Evolutionary conservation across 2,329 filamentous ascomycete species (phyloP), one percentile per base, ranked within the genome.

Genomic region (Penicillium olsonii): DNA sequence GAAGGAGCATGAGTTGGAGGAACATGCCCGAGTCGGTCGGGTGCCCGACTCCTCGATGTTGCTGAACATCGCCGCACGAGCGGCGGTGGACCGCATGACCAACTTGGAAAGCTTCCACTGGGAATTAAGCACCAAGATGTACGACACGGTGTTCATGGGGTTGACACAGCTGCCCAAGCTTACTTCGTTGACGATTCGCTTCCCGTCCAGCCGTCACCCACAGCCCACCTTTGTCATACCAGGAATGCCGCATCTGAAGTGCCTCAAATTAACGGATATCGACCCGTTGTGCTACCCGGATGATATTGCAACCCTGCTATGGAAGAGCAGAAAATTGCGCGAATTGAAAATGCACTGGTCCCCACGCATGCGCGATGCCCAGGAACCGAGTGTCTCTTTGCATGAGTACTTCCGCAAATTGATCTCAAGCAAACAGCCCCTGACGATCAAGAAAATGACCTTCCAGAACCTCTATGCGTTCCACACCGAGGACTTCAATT

Each of bases 11-110:
- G 80, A 82, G 44, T 59, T 80, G 18, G 78, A 84, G 44, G 81
- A 84, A 54, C 79, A 82, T 64, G 77, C 78, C 48, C 78, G 77
- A 43, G 70, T 74, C 38, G 82, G 83, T 0, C 72, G 82, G 31
- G 78, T 85, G 45, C 81, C 83, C n/a, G 83, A 85, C 67, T 82
- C 79, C 37, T 79, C 76, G 31, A 84, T 85, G 80, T 76, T 86
- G 73, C 68, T 85, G 60, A 84, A 83, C 62, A 80, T 84, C 42
- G 75, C 79, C 2, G 71, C 84, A 42, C 77, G 83, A 49, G 81
- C 80, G 2, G 81, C 80, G 2, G 69, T 84, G 27, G 82, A 85
- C 64, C 78, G 75, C 64, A 85, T 83, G 80, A 70, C 68, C 14
- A 76, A 76, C 40, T 67, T 86, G 53, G 68, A 77, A 50, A 72